Percentiles rank a stretch among this genome's conserved stretches.
Conservation (phyloP, 169 alveolate genomes). For the Plasmodium fragile region DNA sequence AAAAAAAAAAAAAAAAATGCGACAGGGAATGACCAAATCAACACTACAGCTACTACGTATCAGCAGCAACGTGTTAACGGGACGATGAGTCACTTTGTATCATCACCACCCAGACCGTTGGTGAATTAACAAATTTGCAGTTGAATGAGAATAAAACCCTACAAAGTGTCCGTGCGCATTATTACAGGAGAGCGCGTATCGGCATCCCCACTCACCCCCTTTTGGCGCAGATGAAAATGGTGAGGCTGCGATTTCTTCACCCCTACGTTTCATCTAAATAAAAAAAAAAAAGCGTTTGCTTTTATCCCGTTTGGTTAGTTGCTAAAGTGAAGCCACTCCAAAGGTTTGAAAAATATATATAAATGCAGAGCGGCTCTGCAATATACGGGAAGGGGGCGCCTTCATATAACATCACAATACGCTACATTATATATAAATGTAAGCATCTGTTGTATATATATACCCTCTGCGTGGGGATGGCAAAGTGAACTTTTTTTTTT, state of each 20-base stretch:
- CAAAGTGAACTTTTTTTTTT: not conserved
- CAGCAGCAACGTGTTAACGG: not conserved
- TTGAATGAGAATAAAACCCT: not conserved
- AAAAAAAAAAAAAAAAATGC: not conserved
- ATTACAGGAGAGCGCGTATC: not conserved
- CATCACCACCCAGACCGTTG: not conserved
- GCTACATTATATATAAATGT: not conserved
- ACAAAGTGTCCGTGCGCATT: not conserved
- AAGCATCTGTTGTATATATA: not conserved
- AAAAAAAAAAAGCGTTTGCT: not conserved
- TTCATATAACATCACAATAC: not conserved
- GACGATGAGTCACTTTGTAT: not conserved
- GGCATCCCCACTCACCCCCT: not conserved
- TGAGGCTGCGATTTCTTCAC: not conserved
- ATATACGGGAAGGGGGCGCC: not conserved
- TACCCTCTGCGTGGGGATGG: not conserved
- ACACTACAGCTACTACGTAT: not conserved
- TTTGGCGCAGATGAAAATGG: not conserved
- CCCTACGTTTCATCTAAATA: not conserved
- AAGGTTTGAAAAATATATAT: too few relatives aligned
- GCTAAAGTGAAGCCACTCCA: not conserved
- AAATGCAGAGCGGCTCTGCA: not conserved
- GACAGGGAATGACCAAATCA: not conserved
- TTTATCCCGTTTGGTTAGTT: not conserved
- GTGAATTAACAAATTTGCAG: not conserved